Conservation (phyloP, 2,329 filamentous ascomycete genomes). For the Emmonsia crescens region DNA sequence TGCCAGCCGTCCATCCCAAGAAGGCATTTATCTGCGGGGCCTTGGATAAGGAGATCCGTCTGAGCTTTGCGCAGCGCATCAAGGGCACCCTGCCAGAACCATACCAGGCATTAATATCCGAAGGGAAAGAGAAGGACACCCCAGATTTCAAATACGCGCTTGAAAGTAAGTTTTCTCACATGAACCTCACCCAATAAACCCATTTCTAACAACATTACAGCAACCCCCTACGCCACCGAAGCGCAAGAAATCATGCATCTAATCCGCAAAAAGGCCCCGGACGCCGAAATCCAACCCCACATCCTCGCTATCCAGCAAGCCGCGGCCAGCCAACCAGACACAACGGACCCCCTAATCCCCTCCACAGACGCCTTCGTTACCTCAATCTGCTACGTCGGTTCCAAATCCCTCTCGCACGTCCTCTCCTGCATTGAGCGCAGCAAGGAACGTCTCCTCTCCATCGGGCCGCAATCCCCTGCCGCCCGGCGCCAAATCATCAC, state of each 20-base stretch:
- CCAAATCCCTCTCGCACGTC: constrained; percentile 91
- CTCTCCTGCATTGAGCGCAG: constrained; percentile 91
- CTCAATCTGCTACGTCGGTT: constrained; percentile 82
- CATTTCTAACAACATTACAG: constrained; percentile 31
- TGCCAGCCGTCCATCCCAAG: constrained; percentile 68
- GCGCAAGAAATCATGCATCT: constrained; percentile 72
- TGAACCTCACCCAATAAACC: background rate
- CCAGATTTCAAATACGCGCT: constrained; percentile 85
- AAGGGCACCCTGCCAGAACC: constrained; percentile 81
- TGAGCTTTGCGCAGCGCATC: constrained; percentile 93
- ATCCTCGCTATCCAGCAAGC: constrained; percentile 73
- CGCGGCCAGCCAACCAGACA: constrained; percentile 45
- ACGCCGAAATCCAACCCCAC: constrained; percentile 74
- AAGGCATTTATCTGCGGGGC: constrained; percentile 89
- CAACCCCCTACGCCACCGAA: constrained; percentile 69
- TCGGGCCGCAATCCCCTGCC: constrained; percentile 61
- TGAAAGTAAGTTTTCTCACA: constrained; percentile 46
- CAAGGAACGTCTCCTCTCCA: constrained; percentile 74
- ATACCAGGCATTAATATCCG: constrained; percentile 69
- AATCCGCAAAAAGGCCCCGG: constrained; percentile 70
- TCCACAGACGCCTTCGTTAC: constrained; percentile 92
- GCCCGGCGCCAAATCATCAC: constrained; percentile 81
- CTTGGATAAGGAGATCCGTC: constrained; percentile 89
- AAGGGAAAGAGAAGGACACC: constrained; percentile 88
- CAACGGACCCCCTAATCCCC: constrained; percentile 65